These are phyloP conservation scores for Agaricus sinodeliciosus DNA, from an alignment of 768 basidiomycete species.

Conservation along the genomic window DNA sequence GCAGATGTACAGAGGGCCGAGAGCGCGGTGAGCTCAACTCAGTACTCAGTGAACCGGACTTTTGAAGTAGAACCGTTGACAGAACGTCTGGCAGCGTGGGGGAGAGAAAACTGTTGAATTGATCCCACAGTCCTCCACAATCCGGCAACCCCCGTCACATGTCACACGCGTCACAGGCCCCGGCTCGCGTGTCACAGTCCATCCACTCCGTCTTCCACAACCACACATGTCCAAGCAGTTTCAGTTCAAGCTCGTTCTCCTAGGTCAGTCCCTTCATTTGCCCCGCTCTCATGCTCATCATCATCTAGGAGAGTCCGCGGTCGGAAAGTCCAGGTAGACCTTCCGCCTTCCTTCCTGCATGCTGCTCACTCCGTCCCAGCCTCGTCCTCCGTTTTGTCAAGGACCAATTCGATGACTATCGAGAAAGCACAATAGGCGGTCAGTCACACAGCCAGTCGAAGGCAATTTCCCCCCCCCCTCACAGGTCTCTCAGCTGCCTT, in stretches of 20 bases:
- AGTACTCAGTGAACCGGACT: constrained; percentile 17
- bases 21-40: constrained; percentile 17
- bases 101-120: constrained; percentile 8
- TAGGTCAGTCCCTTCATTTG: constrained; percentile 51
- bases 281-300: constrained; percentile 10
- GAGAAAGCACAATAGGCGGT: constrained; percentile 94
- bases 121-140: background rate
- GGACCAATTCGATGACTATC: constrained; percentile 92
- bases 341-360: constrained; percentile 15
- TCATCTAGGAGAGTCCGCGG: constrained; percentile 84
- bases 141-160: background rate
- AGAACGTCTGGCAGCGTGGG: constrained; percentile 14
- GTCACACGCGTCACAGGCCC: background rate
- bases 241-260: constrained; percentile 94
- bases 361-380: constrained; percentile 38
- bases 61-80: constrained; percentile 7
- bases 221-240: constrained; percentile 84
- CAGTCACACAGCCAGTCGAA: constrained; percentile 11
- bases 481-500: constrained; percentile 69
- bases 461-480: constrained; percentile 10
- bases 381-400: constrained; percentile 95
- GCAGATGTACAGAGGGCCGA: constrained; percentile 14
- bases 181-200: constrained; percentile 14
- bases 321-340: constrained; percentile 87
- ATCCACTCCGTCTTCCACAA: constrained; percentile 22